Percentiles rank a stretch among this genome's conserved stretches.
These are phyloP conservation scores for Epichloe brachyelytri DNA, from an alignment of 2,329 filamentous ascomycete genomes.

Conservation along the genomic window DNA sequence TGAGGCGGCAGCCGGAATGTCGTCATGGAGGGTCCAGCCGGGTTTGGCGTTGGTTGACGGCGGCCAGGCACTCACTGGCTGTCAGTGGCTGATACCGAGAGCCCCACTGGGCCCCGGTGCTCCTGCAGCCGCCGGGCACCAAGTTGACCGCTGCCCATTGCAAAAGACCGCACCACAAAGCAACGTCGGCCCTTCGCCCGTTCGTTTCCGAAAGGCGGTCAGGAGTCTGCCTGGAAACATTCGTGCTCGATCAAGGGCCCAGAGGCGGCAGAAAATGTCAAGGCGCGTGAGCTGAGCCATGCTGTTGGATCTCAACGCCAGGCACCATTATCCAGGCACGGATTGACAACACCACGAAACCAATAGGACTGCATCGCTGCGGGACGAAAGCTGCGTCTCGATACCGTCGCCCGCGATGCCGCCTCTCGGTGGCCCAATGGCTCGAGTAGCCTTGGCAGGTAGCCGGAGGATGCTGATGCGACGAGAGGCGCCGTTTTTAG, in stretches of 20 bases:
- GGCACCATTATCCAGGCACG: background rate
- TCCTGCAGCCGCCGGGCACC: background rate
- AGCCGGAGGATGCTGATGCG: constrained; percentile 14
- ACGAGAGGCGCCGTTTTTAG: background rate
- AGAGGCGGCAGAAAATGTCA: constrained; percentile 1
- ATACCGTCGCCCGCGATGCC: constrained; percentile 16
- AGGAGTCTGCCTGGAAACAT: background rate
- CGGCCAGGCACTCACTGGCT: background rate
- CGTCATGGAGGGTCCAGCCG: constrained; percentile 7
- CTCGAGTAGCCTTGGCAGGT: constrained; percentile 18
- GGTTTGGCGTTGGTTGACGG: constrained; percentile 1
- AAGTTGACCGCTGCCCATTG: background rate
- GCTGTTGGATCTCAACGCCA: background rate
- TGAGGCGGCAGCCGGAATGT: constrained; percentile 2
- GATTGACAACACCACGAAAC: background rate
- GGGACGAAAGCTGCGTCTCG: background rate
- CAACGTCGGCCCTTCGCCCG: background rate
- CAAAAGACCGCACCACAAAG: background rate
- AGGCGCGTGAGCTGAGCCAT: background rate
- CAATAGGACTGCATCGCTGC: background rate
- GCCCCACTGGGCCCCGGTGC: background rate
- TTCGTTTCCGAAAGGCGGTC: constrained; percentile 7
- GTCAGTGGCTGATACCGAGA: background rate
- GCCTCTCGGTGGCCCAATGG: constrained; percentile 20
- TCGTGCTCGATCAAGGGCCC: background rate